phyloP scores from a whole-genome alignment of 164 flowering plant species.

The Umbellularia californica region DNA sequence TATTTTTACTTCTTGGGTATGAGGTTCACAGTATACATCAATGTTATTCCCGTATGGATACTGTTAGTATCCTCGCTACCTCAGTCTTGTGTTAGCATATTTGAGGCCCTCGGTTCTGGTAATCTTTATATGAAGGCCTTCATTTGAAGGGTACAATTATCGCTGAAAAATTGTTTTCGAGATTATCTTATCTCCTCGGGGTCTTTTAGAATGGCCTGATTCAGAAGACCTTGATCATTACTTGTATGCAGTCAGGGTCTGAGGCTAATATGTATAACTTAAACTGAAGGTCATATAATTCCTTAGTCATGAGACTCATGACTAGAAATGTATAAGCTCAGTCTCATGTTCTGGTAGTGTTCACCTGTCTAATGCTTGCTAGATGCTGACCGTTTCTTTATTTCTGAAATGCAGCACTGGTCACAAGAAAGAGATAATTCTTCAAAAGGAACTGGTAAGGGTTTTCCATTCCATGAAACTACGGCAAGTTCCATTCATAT shows the following conservation, averaged over 20 bases:
- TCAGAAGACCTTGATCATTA: not conserved
- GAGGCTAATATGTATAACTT: not conserved
- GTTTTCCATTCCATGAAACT: conserved; percentile 4
- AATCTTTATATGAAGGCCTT: not conserved
- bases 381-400: not conserved
- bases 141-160: not conserved
- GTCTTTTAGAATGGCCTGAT: not conserved
- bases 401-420: conserved; percentile 74
- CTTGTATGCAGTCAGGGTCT: not conserved
- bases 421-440: conserved; percentile 65
- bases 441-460: conserved; percentile 65
- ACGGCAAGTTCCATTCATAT: too few relatives aligned
- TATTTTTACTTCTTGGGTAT: too few relatives aligned
- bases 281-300: not conserved
- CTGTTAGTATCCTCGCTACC: too few relatives aligned
- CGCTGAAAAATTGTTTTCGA: too few relatives aligned
- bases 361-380: not conserved
- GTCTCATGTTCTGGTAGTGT: not conserved
- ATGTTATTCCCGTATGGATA: too few relatives aligned
- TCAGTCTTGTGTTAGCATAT: not conserved
- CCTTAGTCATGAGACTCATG: not conserved
- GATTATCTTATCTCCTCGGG: too few relatives aligned
- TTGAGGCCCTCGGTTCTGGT: not conserved
- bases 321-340: not conserved
- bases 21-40: too few relatives aligned